Base-by-base conservation (phyloP, 345 rosid genomes). In the Cardamine occulta region DNA sequence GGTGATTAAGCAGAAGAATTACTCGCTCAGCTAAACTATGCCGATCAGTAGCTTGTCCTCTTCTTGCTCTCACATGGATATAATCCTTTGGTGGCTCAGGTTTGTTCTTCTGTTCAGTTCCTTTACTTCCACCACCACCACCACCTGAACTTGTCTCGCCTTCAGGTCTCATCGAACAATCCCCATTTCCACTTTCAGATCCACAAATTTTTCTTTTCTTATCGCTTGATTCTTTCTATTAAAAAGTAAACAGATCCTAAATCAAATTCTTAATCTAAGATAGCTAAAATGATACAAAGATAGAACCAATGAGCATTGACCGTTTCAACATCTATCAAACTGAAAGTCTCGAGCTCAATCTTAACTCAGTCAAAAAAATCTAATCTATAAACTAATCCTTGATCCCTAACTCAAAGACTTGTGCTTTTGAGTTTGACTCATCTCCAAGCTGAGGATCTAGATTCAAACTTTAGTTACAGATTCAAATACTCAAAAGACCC, bases 11-110 rank as follows among this genome's bases (percentile, higher is more conserved):
- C 52, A 39, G 70, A 68, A 71, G 44, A 37, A 57, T 84, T 89
- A 93, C 99, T 82, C 98, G 84, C 81, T 95, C 99, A 24, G 99
- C 98, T 61, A 95, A 84, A 84, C 99, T 95, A 80, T 95, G 99
- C 68, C 96, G 94, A 77, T 95, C 99, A 4, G 98, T 93, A 68
- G 99, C 98, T 83, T 95, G 97, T 55, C 98, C 99, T 75, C 99
- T 82, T 80, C 99, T 86, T 9, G 98, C 99, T 83, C 98, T 89
- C 44, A 95, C 99, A 79, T 95, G 99, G 44, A 95, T 95, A 74
- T 85, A 95, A 76, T 95, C 99, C 82, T 91, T 95, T 44, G 89
- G 86, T 13, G 85, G 97, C 79, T 95, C 96, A 0, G 89, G 66
- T 45, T 92, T 85, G 80, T 84, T 82, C 80, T 75, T 74, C 68